These are phyloP conservation scores for Yamadazyma conglobata DNA, from an alignment of 1,139 yeast genomes.

Conservation along the genomic window DNA sequence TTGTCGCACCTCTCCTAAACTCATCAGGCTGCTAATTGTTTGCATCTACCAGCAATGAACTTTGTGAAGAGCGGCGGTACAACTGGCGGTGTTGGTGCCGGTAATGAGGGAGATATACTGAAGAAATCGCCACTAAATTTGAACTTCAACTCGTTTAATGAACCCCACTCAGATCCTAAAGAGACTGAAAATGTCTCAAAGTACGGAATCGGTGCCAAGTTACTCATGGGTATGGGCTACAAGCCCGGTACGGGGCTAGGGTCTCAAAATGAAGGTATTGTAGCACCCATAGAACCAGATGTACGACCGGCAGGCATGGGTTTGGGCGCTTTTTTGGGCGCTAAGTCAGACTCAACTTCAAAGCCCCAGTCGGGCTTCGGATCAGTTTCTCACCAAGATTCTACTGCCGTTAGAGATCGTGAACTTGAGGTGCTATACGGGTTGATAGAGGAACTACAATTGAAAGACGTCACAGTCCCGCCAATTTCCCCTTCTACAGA, in stretches of 20 bases:
- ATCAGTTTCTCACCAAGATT: too few species aligned
- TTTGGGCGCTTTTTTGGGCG: conserved; percentile 64
- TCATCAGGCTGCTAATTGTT: too few species aligned
- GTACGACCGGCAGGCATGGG: conserved; percentile 69
- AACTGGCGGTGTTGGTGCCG: too few species aligned
- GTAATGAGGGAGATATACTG: background rate
- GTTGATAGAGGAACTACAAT: conserved; percentile 26
- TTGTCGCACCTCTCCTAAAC: too few species aligned
- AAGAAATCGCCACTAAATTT: background rate
- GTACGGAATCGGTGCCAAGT: conserved; percentile 85
- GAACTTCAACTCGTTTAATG: background rate
- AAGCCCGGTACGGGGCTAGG: conserved; percentile 83
- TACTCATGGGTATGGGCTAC: conserved; percentile 86
- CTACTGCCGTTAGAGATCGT: too few species aligned
- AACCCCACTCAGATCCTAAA: too few species aligned
- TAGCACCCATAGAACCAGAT: conserved; percentile 71
- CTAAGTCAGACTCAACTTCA: too few species aligned
- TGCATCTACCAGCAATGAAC: too few species aligned
- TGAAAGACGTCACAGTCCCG: conserved; percentile 28
- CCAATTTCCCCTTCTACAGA: conserved; percentile 17
- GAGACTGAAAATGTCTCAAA: conserved; percentile 7
- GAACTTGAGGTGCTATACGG: conserved; percentile 17
- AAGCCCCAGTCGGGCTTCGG: too few species aligned
- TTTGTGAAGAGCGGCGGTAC: too few species aligned
- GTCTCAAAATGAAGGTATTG: conserved; percentile 62